These are phyloP conservation scores for Kwoniella dendrophila DNA, from an alignment of 768 basidiomycete genomes.

Conservation along the genomic window DNA sequence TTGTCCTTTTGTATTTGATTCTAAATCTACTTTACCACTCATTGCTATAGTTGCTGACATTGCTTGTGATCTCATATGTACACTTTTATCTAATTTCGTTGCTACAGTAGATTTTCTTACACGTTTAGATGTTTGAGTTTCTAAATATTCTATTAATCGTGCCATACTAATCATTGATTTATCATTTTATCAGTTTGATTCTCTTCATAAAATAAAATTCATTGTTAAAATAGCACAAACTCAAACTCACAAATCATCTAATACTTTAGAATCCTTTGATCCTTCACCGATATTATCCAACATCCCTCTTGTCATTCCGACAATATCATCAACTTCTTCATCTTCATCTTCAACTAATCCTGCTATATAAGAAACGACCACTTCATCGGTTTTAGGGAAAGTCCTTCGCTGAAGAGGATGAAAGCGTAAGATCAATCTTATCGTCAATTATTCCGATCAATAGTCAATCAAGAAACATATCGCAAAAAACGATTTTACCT, in stretches of 20 bases:
- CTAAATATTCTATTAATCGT: constrained; percentile 53
- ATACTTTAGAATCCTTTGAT: constrained; percentile 26
- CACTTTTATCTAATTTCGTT: constrained; percentile 53
- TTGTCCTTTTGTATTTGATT: constrained; percentile 55
- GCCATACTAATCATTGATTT: constrained; percentile 42
- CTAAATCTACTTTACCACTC: constrained; percentile 56
- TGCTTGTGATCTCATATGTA: constrained; percentile 55
- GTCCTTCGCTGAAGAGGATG: constrained; percentile 37
- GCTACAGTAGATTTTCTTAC: constrained; percentile 33
- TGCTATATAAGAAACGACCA: constrained; percentile 56
- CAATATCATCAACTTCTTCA: constrained; percentile 56
- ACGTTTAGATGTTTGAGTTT: constrained; percentile 48
- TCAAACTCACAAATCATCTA: constrained; percentile 54
- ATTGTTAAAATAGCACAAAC: background rate
- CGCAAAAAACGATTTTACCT: background rate
- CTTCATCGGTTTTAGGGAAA: constrained; percentile 56
- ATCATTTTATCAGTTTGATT: background rate
- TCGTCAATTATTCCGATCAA: background rate
- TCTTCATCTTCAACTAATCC: constrained; percentile 57
- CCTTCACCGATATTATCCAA: constrained; percentile 42
- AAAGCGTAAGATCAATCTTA: background rate
- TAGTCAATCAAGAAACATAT: background rate
- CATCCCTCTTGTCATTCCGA: constrained; percentile 56
- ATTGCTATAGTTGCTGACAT: constrained; percentile 56
- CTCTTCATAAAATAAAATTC: background rate